Conservation (phyloP, 2,329 filamentous ascomycete species). For the Exophiala sideris region DNA sequence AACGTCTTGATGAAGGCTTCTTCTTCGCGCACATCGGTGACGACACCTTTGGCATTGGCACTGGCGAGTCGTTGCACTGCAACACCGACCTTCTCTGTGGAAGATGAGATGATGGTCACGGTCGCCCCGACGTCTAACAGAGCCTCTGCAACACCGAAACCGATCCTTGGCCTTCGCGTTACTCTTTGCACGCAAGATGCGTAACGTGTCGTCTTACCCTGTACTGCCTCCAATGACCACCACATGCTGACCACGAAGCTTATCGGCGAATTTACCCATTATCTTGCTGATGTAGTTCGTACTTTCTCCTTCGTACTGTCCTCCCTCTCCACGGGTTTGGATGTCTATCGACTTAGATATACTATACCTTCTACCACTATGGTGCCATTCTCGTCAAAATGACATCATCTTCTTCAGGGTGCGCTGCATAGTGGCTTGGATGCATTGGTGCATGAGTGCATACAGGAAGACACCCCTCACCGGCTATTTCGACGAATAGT, state of each 20-base stretch:
- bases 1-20: constrained; percentile 7
- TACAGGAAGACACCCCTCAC: too few species aligned
- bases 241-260: constrained; percentile 17
- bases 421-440: too few species aligned
- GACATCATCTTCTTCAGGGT: too few species aligned
- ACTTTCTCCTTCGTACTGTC: too few species aligned
- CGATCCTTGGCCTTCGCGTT: constrained; percentile 31
- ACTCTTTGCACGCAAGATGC: background rate
- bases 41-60: constrained; percentile 15
- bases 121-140: constrained; percentile 53
- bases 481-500: too few species aligned
- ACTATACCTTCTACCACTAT: too few species aligned
- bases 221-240: constrained; percentile 20
- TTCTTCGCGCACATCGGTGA: constrained; percentile 22
- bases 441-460: too few species aligned
- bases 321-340: too few species aligned
- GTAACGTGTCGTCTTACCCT: constrained; percentile 9
- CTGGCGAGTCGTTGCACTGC: constrained; percentile 45
- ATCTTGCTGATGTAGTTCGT: background rate
- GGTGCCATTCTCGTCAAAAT: too few species aligned
- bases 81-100: constrained; percentile 44
- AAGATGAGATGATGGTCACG: constrained; percentile 59
- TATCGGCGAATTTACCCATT: constrained; percentile 16
- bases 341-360: too few species aligned
- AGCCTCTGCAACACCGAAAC: constrained; percentile 58